Evolutionary conservation across 345 rosid genomes (phyloP).

Genomic region (Eucalyptus erythrocorys): DNA sequence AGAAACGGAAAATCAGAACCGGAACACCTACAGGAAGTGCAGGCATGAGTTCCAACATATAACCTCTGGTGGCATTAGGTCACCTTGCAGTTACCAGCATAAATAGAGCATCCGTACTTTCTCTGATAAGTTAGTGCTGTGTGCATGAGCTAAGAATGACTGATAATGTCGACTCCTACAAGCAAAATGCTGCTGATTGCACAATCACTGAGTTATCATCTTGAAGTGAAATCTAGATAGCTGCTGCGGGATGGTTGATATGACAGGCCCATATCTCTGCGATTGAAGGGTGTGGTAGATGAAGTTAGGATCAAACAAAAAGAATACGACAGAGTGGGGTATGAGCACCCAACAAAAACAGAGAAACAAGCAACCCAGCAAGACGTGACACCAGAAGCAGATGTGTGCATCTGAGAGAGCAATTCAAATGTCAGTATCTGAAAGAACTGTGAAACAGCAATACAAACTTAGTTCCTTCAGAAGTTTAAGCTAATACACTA

Average conservation of each 20-base stretch:
- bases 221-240: conserved; percentile 96
- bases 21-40: neutral
- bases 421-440: neutral
- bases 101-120: neutral
- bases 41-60: neutral
- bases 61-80: neutral
- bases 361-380: neutral
- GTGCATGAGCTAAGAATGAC: neutral
- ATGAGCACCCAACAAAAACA: neutral
- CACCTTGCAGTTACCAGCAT: neutral
- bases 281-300: neutral
- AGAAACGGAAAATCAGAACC: neutral
- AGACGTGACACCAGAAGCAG: neutral
- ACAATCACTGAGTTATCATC: conserved; percentile 58
- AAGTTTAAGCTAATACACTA: neutral
- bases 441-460: neutral
- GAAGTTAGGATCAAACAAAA: neutral
- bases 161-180: neutral
- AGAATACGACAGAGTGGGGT: neutral
- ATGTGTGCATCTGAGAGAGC: neutral
- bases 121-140: neutral
- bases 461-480: neutral
- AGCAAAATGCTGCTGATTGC: neutral
- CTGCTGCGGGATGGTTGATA: conserved; percentile 96
- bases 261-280: conserved; percentile 95